Evolutionary conservation across 345 rosid species (phyloP), one percentile per base, ranked within the genome.

Genomic region (Pistacia integerrima): DNA sequence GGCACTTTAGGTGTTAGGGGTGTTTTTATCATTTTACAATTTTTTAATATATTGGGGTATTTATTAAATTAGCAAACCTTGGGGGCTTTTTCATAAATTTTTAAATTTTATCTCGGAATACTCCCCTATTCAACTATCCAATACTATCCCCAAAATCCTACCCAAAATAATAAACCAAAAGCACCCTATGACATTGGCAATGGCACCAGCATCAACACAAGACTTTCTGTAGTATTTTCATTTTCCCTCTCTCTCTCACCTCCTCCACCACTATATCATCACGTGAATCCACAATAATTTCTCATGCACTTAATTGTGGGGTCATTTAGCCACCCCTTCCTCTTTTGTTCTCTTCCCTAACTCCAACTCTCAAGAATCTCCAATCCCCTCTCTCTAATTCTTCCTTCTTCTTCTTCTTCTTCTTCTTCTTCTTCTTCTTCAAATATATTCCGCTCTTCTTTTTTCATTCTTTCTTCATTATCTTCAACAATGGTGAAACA

Each of bases 261-360:
- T 18, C 25, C 10, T 9, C 5, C n/a, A 57, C n/a, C 74, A 71
- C 66, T 72, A 72, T 72, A 63, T 69, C 16, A 76, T 88, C 93
- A 85, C 84, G 93, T 90, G 93, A 90, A 85, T 80, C 84, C 83
- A 77, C 94, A 88, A 88, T 88, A 88, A 90, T 83, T 85, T 83
- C 72, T 82, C 89, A 85, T 87, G 87, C 89, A 87, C 44, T 72
- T 41, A 8, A 41, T 5, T 67, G 84, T 83, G 88, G 88, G 88
- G 82, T 72, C 85, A 82, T 77, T 72, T 57, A 5, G 79, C 88
- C 89, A 82, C 80, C 89, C 88, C 76, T 84, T 70, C 84, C 65
- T 82, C 80, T 84, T 88, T 88, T 88, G 94, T 90, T 87, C 72
- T 82, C 87, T 82, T 83, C 20, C 76, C 60, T 46, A 57, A 64